A percentile compares a stretch with the other conserved stretches of the same genome.
These are phyloP conservation scores for Lippia alba DNA, from an alignment of 305 asterid species.

Conservation along the genomic window DNA sequence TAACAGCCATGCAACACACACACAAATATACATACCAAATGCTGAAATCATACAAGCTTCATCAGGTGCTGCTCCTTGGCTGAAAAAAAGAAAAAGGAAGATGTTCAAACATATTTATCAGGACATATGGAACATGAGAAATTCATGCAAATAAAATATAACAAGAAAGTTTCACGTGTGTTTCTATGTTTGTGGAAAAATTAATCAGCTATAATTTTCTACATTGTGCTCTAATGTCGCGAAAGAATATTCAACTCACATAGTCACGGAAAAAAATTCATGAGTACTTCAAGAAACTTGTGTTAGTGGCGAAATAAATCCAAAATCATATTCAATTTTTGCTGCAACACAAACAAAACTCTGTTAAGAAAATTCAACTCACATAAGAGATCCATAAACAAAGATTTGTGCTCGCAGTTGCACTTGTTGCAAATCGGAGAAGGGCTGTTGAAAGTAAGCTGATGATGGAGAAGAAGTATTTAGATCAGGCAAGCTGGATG, in stretches of 20 bases:
- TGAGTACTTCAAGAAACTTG: too few species aligned
- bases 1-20: not conserved
- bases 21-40: constrained; percentile 58
- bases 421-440: constrained; percentile 94
- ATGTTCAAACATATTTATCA: constrained; percentile 24
- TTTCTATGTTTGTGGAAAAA: constrained; percentile 3
- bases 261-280: too few species aligned
- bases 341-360: constrained; percentile 19
- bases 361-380: constrained; percentile 45
- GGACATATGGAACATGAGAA: constrained; percentile 22
- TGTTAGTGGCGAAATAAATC: not conserved
- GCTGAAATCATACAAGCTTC: constrained; percentile 98
- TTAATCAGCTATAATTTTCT: not conserved
- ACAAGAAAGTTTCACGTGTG: constrained; percentile 12
- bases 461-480: constrained; percentile 71
- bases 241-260: too few species aligned
- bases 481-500: constrained; percentile 82
- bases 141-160: constrained; percentile 19
- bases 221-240: too few species aligned
- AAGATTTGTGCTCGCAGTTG: constrained; percentile 97
- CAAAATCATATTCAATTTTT: constrained; percentile 16
- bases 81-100: constrained; percentile 40
- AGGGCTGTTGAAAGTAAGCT: constrained; percentile 81
- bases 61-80: constrained; percentile 96
- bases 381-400: constrained; percentile 98